Base-by-base conservation (phyloP, 1,284 basidiomycete genomes). In the Leccinum pseudoinsigne region DNA sequence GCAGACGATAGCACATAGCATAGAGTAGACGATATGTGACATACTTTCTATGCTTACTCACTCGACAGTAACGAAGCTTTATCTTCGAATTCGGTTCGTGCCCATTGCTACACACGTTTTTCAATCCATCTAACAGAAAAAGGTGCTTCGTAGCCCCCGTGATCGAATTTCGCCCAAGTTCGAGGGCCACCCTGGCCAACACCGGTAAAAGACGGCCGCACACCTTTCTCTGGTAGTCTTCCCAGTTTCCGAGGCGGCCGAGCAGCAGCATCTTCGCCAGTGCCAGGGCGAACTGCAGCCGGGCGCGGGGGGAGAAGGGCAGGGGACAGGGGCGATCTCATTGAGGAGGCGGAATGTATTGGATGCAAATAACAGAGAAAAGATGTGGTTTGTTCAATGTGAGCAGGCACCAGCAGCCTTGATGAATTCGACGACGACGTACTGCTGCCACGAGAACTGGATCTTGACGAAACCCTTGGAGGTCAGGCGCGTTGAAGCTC, bases 391-490 rank as follows among this genome's bases (percentile, higher is more conserved):
- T 63, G 51, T 36, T 55, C 21, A 18, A 21, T 51, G 42, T 36
- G 16, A 11, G 18, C 31, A 23, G 16, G 16, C 28, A 36, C 26
- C n/a, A 34, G 18, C 26, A 57, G 21, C 3, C n/a, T 53, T 45
- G 42, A 42, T 31, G 4, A 11, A 21, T 10, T 50, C 21, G 18
- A 26, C 21, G 31, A 81, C 88, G 12, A 38, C 36, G 69, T 69
- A 92, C 90, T 89, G 95, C 82, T 96, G 94, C 94, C 94, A 97
- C 60, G 90, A 94, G 84, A 96, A 95, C 79, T 96, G 96, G 70
- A 96, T 99, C 89, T 98, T 98, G 81, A 99, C 94, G 81, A 85
- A 91, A 68, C 95, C 95, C 81, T 88, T 91, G 66, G 96, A 98
- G 77, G 94, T 98, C 72, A 99, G 86, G 80, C 93, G 93, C 92